phyloP scores from a whole-genome alignment of 1,284 basidiomycete species.

The Mrakiaceae sp. region DNA sequence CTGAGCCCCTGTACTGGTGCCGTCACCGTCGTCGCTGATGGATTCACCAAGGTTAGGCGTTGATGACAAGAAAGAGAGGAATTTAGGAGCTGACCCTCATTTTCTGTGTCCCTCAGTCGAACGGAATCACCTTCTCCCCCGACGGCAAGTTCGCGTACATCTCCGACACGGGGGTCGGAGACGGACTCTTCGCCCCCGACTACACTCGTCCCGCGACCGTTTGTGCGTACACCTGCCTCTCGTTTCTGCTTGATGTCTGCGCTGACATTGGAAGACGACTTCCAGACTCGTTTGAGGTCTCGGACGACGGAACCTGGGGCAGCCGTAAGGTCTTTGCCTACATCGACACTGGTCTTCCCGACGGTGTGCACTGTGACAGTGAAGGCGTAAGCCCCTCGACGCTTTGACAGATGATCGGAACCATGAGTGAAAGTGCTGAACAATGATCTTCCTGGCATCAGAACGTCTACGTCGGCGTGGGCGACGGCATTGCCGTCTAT shows the following conservation, averaged over 20 bases:
- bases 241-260: not conserved
- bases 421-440: too few species aligned
- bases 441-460: slow-evolving; percentile 30
- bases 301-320: slow-evolving; percentile 44
- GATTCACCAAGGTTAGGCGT: slow-evolving; percentile 37
- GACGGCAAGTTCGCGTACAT: slow-evolving; percentile 32
- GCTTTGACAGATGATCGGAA: too few species aligned
- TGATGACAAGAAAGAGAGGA: too few species aligned
- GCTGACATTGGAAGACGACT: slow-evolving; percentile 37
- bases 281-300: slow-evolving; percentile 51
- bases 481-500: slow-evolving; percentile 65
- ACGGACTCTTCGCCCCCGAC: slow-evolving; percentile 46
- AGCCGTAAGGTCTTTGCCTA: slow-evolving; percentile 64
- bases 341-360: slow-evolving; percentile 51
- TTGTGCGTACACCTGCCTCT: slow-evolving; percentile 34
- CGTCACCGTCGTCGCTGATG: slow-evolving; percentile 58
- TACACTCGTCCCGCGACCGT: slow-evolving; percentile 56
- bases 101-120: slow-evolving; percentile 19
- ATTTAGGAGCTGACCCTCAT: too few species aligned
- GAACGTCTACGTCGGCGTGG: slow-evolving; percentile 41
- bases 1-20: slow-evolving; percentile 49
- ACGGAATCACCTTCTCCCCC: slow-evolving; percentile 33
- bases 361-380: slow-evolving; percentile 48
- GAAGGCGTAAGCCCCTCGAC: slow-evolving; percentile 32
- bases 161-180: slow-evolving; percentile 26